These are phyloP conservation scores for Gymnopilus junonius DNA, from an alignment of 768 basidiomycete species.

Conservation along the genomic window DNA sequence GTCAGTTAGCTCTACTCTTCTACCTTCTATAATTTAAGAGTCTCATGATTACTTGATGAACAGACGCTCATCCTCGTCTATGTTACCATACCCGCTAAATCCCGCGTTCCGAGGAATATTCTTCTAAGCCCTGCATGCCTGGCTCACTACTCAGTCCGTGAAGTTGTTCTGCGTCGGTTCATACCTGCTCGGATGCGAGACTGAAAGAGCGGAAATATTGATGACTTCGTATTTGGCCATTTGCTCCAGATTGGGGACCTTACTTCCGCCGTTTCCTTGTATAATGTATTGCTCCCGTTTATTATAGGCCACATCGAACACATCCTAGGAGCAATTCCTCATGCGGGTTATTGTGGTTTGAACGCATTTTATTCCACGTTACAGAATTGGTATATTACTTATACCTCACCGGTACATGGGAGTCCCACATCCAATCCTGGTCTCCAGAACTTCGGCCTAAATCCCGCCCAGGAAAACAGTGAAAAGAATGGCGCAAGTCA, in stretches of 20 bases:
- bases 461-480: neutral
- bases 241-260: no score
- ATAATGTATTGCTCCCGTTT: neutral
- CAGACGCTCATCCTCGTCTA: slow-evolving; percentile 92
- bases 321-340: neutral
- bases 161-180: slow-evolving; percentile 84
- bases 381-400: slow-evolving; percentile 13
- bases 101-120: slow-evolving; percentile 52
- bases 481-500: neutral
- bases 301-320: neutral
- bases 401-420: slow-evolving; percentile 12
- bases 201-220: slow-evolving; percentile 31
- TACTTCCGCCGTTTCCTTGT: no score
- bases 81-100: slow-evolving; percentile 87
- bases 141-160: slow-evolving; percentile 77
- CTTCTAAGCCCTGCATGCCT: slow-evolving; percentile 77
- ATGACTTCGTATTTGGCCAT: no score
- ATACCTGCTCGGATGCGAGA: slow-evolving; percentile 94
- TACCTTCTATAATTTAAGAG: neutral
- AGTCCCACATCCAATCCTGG: neutral
- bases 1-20: slow-evolving; percentile 40
- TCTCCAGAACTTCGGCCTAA: neutral
- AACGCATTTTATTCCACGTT: slow-evolving; percentile 11
- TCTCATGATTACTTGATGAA: neutral
- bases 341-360: neutral